Base-by-base conservation (phyloP, 768 basidiomycete genomes). In the Artomyces pyxidatus region DNA sequence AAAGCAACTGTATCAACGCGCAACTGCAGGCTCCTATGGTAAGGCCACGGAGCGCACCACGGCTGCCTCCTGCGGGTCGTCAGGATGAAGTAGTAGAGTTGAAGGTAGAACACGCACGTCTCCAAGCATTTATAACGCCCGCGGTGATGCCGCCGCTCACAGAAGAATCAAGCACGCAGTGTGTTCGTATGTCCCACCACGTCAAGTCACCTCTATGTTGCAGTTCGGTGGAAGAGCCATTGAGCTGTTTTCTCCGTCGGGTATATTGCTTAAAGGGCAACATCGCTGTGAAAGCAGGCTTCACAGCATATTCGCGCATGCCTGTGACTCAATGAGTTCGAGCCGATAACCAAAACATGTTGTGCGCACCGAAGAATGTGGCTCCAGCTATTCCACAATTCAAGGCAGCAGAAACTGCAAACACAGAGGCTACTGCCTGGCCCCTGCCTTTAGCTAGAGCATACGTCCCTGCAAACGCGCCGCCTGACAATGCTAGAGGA, bases 341-440 rank as follows among this genome's bases (percentile, higher is more conserved):
- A 37, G 37, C 10, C 8, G 30, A 27, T 7, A 43, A 32, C 37
- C 38, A 28, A 3, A 22, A 42, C 51, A 5, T 9, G 27, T 9
- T 12, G 9, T 26, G 69, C 83, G 47, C 51, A 91, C 91, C 75
- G 65, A 93, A 92, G 67, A 93, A 93, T 0, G 81, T 76, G 8
- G 78, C 71, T 6, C 85, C 81, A 9, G 78, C 83, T 16, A 90
- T 67, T 21, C 80, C 81, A 40, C 81, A 80, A 60, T 92, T 92
- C 19, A 86, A 53, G 16, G 79, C 82, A 49, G 89, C 77, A 30
- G 80, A 75, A 10, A 75, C 58, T 26, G 81, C 75, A 23, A 52
- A 54, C 40, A 54, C 44, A 17, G 83, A 63, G 8, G 74, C 58
- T 4, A 69, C 70, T 35, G 61, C 51, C 67, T 68, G 73, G 37